Base-by-base conservation (phyloP, 306 rosid genomes). In the Pachyrhizus erosus region DNA sequence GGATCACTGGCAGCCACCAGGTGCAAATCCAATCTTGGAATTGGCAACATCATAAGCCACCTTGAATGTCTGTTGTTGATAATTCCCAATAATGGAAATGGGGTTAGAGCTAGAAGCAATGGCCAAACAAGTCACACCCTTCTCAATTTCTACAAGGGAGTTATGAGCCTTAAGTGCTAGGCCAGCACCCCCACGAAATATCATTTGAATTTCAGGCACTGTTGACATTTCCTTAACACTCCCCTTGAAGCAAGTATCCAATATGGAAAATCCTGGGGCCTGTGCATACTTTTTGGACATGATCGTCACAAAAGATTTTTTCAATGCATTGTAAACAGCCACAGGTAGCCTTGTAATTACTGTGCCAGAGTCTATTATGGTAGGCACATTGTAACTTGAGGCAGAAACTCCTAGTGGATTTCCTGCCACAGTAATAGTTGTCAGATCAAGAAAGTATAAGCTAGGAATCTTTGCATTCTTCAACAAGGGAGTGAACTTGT, bases 281-380 rank as follows among this genome's bases (percentile, higher is more conserved):
- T 43, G 18, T 51, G 74, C 31, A 52, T 81, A 90, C 78, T 80
- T 91, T 43, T 82, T 80, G 69, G 92, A 82, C 87, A 88, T 51
- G 79, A 78, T 78, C 9, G 3, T 60, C 55, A 82, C 89, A 71
- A 89, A 88, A 58, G 90, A 77, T 0, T 51, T 5, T 78, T 46
- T 79, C 26, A 91, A 71, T 27, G 91, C 87, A 0, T 79, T 18
- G 57, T 89, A 91, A 18, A 91, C 42, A 2, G 87, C 4, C 14
- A 24, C 6, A 3, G 96, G 96, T 46, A 91, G 74, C 82, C 96
- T 88, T 40, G 94, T 84, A n/a, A 91, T 89, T 9, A 91, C 90
- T 4, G 94, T 91, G 33, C 94, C 94, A 6, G 94, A 87, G 68
- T 91, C 94, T n/a, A 91, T 89, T 62, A 89, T 83, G 1, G 92